These are phyloP conservation scores for Raffaelea deltoideospora DNA, from an alignment of 2,329 filamentous ascomycete species.

Conservation along the genomic window DNA sequence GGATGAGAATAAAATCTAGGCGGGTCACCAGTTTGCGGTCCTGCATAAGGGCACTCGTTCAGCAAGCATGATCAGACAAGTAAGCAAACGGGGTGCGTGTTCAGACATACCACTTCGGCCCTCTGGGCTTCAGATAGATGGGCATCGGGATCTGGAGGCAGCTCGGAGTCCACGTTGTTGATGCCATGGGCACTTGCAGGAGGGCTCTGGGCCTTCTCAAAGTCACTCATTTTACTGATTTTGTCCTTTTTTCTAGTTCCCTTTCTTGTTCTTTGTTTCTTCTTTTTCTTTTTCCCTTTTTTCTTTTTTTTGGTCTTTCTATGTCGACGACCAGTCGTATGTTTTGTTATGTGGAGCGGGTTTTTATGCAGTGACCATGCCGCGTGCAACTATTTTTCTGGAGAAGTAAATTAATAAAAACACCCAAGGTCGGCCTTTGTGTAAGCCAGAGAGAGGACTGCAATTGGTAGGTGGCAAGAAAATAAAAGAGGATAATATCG, in stretches of 20 bases:
- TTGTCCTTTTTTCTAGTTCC: neutral
- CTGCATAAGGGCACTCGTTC: conserved; percentile 5
- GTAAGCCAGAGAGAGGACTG: too few species aligned
- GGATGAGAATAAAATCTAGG: conserved; percentile 19
- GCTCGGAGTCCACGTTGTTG: neutral
- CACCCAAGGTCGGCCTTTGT: too few species aligned
- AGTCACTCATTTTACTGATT: conserved; percentile 6
- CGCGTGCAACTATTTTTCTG: too few species aligned
- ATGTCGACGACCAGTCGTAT: too few species aligned
- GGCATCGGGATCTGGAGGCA: conserved; percentile 18
- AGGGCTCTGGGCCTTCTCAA: conserved; percentile 8
- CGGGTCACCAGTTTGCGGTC: conserved; percentile 18
- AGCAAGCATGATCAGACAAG: neutral
- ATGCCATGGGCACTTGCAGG: conserved; percentile 1
- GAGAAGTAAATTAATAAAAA: too few species aligned
- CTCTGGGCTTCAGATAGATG: conserved; percentile 15
- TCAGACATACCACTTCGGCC: conserved; percentile 13
- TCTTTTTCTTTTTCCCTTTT: too few species aligned
- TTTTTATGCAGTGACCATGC: too few species aligned
- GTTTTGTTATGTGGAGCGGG: too few species aligned
- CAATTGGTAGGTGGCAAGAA: too few species aligned
- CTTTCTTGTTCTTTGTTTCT: neutral
- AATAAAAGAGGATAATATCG: too few species aligned
- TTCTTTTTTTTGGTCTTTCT: too few species aligned
- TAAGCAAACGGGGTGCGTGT: neutral